These are phyloP conservation scores for Agaricales sp. DNA, from an alignment of 1,284 basidiomycete genomes.

Conservation along the genomic window DNA sequence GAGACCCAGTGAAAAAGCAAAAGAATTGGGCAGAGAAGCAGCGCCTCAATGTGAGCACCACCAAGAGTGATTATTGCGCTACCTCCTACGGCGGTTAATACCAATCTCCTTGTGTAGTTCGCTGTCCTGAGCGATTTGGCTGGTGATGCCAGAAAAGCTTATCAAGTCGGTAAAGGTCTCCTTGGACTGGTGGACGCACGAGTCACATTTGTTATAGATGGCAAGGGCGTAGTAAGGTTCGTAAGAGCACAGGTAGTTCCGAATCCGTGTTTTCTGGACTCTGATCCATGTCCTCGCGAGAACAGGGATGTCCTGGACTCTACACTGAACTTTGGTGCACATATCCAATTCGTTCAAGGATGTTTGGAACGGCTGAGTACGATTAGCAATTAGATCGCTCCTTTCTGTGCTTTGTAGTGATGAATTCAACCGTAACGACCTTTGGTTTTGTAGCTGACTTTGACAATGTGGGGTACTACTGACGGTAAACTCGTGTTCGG, in stretches of 20 bases:
- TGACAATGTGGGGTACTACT: too few species aligned
- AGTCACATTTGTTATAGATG: conserved; percentile 68
- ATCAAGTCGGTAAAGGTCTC: conserved; percentile 51
- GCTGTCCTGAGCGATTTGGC: conserved; percentile 64
- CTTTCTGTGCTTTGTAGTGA: too few species aligned
- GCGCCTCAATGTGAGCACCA: conserved; percentile 52
- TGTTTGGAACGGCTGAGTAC: neutral
- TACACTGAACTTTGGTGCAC: conserved; percentile 50
- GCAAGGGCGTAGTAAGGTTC: conserved; percentile 53
- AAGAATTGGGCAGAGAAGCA: conserved; percentile 65
- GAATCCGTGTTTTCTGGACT: conserved; percentile 14
- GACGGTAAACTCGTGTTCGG: too few species aligned
- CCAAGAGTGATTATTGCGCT: too few species aligned
- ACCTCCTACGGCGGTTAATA: too few species aligned
- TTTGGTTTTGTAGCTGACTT: too few species aligned
- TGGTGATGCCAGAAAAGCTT: conserved; percentile 51
- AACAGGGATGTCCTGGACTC: conserved; percentile 43
- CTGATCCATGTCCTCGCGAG: neutral
- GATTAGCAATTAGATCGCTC: too few species aligned
- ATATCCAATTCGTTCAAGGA: conserved; percentile 18
- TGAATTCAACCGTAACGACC: too few species aligned
- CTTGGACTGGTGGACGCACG: conserved; percentile 57
- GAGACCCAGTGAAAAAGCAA: conserved; percentile 61
- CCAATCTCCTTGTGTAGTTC: too few species aligned
- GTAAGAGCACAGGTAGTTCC: too few species aligned